phyloP scores from a whole-genome alignment of 2,329 filamentous ascomycete genomes.

The Fusarium oligoseptatum region DNA sequence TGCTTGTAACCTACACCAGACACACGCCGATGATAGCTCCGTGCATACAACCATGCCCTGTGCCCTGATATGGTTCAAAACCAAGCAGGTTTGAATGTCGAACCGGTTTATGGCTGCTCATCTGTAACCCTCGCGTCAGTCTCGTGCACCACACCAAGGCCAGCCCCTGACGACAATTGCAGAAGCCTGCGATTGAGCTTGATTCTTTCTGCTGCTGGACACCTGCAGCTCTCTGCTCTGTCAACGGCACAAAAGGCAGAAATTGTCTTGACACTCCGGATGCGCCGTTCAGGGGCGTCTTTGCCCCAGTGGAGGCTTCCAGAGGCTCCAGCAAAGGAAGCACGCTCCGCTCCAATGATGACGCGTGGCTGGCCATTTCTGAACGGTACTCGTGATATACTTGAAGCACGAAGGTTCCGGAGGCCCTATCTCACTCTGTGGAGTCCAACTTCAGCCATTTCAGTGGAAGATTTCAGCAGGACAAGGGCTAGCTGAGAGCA shows the following conservation, averaged over 20 bases:
- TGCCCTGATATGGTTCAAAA: conserved; percentile 24
- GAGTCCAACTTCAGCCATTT: not conserved
- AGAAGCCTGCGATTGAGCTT: conserved; percentile 3
- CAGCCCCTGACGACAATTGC: conserved; percentile 7
- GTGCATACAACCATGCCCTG: conserved; percentile 9
- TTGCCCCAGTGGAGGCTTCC: conserved; percentile 29
- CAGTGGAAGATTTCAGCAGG: conserved; percentile 7
- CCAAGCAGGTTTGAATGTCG: not conserved
- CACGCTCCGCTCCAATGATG: conserved; percentile 38
- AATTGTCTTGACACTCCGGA: conserved; percentile 41
- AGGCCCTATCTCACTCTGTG: conserved; percentile 3
- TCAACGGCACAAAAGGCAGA: conserved; percentile 24
- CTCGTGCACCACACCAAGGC: conserved; percentile 18
- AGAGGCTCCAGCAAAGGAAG: conserved; percentile 31
- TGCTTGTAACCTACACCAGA: conserved; percentile 18
- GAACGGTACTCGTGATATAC: conserved; percentile 25
- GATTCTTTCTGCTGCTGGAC: not conserved
- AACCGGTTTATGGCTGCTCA: conserved; percentile 8
- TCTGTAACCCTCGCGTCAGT: conserved; percentile 20
- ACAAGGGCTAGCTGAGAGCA: conserved; percentile 28
- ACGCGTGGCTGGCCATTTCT: conserved; percentile 37
- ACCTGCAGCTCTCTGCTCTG: conserved; percentile 2
- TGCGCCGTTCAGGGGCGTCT: conserved; percentile 46
- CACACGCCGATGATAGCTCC: conserved; percentile 1
- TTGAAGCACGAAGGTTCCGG: conserved; percentile 13